Base-by-base conservation (phyloP, 352 stramenopile genomes). In the Peronospora farinosa region DNA sequence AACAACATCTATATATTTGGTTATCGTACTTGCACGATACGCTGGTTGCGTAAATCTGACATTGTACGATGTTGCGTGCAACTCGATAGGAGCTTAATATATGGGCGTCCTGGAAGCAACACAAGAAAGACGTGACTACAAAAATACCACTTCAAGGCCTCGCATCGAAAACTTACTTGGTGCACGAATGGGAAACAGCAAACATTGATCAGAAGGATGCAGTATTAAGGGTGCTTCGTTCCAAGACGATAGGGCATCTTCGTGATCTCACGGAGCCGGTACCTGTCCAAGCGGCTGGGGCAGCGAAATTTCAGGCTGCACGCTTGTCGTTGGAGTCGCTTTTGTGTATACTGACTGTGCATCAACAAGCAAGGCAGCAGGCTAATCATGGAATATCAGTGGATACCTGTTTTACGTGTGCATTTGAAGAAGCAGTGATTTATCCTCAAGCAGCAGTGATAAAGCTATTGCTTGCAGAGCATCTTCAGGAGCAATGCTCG, bases 401-500 rank as follows among this genome's bases (percentile, higher is more conserved):
- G 6, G 69, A 81, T 27, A 21, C 27, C 10, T 74, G 41, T 43
- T 84, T 84, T 47, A 66, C 68, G 3, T 74, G 68, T 46, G 60
- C 58, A 25, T 60, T 82, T 45, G 46, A 66, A 41, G 69, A 76
- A 19, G 64, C 63, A 4, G 51, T 77, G 21, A 19, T 38, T 0
- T 56, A 44, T 12, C 79, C 82, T 11, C 75, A 93, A 60, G 53
- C 66, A 2, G 67, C 69, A 13, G 62, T 83, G 3, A 57, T 91
- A 9, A 70, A 74, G 32, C 57, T 93, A 9, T 54, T 93, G n/a
- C 47, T 88, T 9, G 78, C 78, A 3, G 83, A 91, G 46, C 50
- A 86, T 16, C 40, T 93, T 11, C 83, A 93, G 57, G 79, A 73
- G 6, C 65, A 85, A 23, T 90, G 78, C 27, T 83, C 79, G 1